Evolutionary conservation across 129 eudicot species (phyloP), one percentile per base, ranked within the genome.

Genomic region (Apium graveolens): DNA sequence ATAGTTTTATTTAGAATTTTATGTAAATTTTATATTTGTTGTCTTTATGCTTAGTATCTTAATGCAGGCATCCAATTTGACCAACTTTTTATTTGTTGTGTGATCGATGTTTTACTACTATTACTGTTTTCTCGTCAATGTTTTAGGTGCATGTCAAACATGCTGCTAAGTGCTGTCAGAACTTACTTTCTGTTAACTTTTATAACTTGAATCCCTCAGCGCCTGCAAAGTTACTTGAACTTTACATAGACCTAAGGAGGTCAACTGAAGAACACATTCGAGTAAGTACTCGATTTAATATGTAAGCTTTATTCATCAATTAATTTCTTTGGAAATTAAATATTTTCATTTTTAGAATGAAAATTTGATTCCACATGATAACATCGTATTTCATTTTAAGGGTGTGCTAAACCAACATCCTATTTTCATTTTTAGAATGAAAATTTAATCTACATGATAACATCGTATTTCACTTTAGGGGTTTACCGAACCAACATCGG

Each of bases 401-500:
- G n/a, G n/a, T n/a, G n/a, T n/a, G n/a, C n/a, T n/a, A n/a, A n/a
- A n/a, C n/a, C n/a, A n/a, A n/a, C n/a, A n/a, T n/a, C n/a, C n/a
- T n/a, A n/a, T n/a, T n/a, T n/a, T n/a, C n/a, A n/a, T n/a, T n/a
- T n/a, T n/a, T n/a, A 21, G 44, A 42, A 35, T 9, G 35, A 29
- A 51, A 29, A 68, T 71, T 48, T 27, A 39, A 66, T 55, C 13
- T 51, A 57, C 55, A 66, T 69, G 20, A 24, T 39, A 53, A 66
- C 24, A 43, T 55, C 24, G 65, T 79, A 26, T 78, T 53, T 57
- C 24, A 44, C 69, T 77, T 42, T 82, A 94, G 98, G 97, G 90
- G 72, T 89, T 91, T 46, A 88, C 96, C 44, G 98, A 94, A 81
- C 97, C 98, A 48, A 45, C 82, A 7, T 90, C 93, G 57, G 97